Evolutionary conservation across 495 filamentous ascomycete species (phyloP).

Genomic region (Penicillium herquei): DNA sequence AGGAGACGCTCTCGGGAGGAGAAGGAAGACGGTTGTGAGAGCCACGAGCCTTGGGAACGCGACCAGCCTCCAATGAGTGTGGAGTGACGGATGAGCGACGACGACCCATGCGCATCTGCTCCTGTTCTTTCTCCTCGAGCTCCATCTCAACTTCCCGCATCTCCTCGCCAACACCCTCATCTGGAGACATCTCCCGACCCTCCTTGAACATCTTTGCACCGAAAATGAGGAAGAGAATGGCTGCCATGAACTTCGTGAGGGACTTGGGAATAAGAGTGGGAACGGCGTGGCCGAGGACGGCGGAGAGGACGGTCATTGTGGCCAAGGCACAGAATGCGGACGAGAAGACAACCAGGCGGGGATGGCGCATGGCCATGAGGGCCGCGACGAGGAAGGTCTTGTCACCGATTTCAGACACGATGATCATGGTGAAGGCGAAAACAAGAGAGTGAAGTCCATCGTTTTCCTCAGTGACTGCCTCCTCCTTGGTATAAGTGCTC

Average conservation of each 20-base stretch:
- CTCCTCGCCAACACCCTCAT: slow-evolving; percentile 88
- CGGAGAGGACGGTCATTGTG: slow-evolving; percentile 95
- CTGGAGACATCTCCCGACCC: slow-evolving; percentile 79
- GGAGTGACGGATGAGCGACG: slow-evolving; percentile 53
- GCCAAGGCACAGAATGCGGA: slow-evolving; percentile 90
- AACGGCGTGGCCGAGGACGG: slow-evolving; percentile 90
- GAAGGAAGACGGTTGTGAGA: slow-evolving; percentile 51
- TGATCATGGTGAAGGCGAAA: slow-evolving; percentile 93
- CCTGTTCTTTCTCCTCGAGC: slow-evolving; percentile 87
- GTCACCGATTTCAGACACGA: slow-evolving; percentile 96
- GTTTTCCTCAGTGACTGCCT: slow-evolving; percentile 54
- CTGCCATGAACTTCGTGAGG: slow-evolving; percentile 82
- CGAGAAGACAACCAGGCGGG: slow-evolving; percentile 87
- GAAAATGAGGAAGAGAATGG: slow-evolving; percentile 83
- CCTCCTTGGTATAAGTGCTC: slow-evolving; percentile 33
- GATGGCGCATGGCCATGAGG: slow-evolving; percentile 98
- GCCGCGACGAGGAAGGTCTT: slow-evolving; percentile 98
- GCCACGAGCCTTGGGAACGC: slow-evolving; percentile 43
- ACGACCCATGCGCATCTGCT: slow-evolving; percentile 53
- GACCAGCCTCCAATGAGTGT: slow-evolving; percentile 49
- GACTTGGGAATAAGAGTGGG: slow-evolving; percentile 86
- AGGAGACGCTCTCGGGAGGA: slow-evolving; percentile 53
- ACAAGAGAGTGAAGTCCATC: slow-evolving; percentile 88
- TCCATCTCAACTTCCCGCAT: slow-evolving; percentile 97
- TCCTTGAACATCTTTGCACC: slow-evolving; percentile 83